Percentiles rank a stretch among this genome's conserved stretches.
phyloP scores from a whole-genome alignment of 768 basidiomycete species.

The Agrocybe praecox region DNA sequence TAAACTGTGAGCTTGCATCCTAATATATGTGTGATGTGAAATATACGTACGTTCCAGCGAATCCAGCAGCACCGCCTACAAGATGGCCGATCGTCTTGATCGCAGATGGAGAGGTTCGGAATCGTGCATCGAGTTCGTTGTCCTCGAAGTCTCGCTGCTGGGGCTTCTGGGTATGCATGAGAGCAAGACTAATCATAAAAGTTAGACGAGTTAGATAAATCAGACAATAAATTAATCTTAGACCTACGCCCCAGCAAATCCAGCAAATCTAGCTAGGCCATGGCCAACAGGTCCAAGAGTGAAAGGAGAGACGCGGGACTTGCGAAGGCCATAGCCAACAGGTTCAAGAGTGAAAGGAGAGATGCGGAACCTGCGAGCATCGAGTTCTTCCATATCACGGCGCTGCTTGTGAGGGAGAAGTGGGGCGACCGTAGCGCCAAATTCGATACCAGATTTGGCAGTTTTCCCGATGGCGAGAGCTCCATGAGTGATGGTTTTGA shows the following conservation, averaged over 20 bases:
- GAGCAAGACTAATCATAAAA: not conserved
- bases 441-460: not conserved
- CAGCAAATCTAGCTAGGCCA: no score
- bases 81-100: not conserved
- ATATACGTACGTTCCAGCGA: no score
- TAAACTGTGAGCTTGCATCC: no score
- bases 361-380: not conserved
- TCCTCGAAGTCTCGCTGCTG: slow-evolving; percentile 4
- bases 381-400: not conserved
- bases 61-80: no score
- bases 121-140: not conserved
- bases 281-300: not conserved
- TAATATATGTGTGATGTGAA: no score
- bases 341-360: not conserved
- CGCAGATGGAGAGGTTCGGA: not conserved
- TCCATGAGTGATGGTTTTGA: not conserved
- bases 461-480: not conserved
- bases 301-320: not conserved
- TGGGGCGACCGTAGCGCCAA: not conserved
- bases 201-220: not conserved
- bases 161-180: not conserved
- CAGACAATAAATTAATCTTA: no score
- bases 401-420: not conserved
- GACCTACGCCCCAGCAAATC: not conserved
- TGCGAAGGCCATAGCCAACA: not conserved